These are phyloP conservation scores for Candida insectorum DNA, from an alignment of 805 yeast species.

Conservation along the genomic window DNA sequence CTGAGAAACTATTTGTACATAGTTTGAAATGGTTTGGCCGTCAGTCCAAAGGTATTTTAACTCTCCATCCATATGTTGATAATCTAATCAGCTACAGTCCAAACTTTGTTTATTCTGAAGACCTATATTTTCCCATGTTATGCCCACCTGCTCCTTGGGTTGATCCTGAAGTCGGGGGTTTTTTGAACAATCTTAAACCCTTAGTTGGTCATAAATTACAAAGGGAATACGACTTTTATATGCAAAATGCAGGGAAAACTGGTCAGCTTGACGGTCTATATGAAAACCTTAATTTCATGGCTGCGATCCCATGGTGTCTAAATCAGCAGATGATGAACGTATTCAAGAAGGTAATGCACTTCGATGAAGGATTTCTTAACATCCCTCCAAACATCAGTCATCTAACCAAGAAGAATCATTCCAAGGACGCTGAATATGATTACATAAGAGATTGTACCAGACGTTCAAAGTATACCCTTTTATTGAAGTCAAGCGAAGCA, in stretches of 20 bases:
- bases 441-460: slow-evolving; percentile 13
- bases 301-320: slow-evolving; percentile 34
- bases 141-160: slow-evolving; percentile 36
- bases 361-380: slow-evolving; percentile 19
- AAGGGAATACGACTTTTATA: slow-evolving; percentile 14
- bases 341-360: slow-evolving; percentile 17
- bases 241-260: slow-evolving; percentile 22
- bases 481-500: slow-evolving; percentile 21
- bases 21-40: slow-evolving; percentile 2
- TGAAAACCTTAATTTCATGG: slow-evolving; percentile 24
- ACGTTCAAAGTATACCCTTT: slow-evolving; percentile 18
- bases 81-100: slow-evolving; percentile 12
- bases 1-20: slow-evolving; percentile 7
- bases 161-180: slow-evolving; percentile 33
- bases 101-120: slow-evolving; percentile 10
- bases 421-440: slow-evolving; percentile 2
- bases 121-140: slow-evolving; percentile 34
- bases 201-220: slow-evolving; percentile 19
- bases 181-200: slow-evolving; percentile 21
- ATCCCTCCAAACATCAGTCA: slow-evolving; percentile 18
- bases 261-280: slow-evolving; percentile 33
- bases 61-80: slow-evolving; percentile 21
- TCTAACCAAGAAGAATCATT: neutral
- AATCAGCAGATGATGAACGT: slow-evolving; percentile 23
- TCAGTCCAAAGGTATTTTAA: slow-evolving; percentile 17